Conservation (phyloP, 305 asterid species). For the Fraxinus ornus region DNA sequence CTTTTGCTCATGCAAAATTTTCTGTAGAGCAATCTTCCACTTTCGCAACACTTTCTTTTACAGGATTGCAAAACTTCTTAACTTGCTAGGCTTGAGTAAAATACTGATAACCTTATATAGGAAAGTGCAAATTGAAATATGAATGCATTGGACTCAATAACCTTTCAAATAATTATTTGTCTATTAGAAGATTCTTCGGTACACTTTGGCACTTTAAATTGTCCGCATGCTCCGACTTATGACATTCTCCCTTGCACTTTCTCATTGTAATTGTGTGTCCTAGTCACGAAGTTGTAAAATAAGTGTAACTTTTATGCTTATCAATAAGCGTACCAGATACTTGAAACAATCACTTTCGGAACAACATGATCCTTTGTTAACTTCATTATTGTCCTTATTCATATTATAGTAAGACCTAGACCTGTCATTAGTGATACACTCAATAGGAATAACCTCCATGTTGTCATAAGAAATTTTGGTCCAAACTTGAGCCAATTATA, state of each 20-base stretch:
- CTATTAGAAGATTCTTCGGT: not conserved
- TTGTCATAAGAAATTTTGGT: not conserved
- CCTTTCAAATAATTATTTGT: not conserved
- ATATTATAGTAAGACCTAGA: not conserved
- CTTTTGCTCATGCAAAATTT: not conserved
- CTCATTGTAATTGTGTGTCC: not conserved
- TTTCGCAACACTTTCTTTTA: not conserved
- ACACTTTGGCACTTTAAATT: not conserved
- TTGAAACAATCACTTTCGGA: not conserved
- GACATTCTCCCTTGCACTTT: not conserved
- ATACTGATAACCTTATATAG: not conserved
- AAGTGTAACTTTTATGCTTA: not conserved
- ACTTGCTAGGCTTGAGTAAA: not conserved
- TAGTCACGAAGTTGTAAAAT: not conserved
- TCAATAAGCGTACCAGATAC: not conserved
- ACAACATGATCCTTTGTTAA: not conserved
- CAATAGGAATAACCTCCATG: not conserved
- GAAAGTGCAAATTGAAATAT: not conserved
- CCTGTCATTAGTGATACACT: not conserved
- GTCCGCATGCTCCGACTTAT: not conserved
- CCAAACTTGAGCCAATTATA: not conserved
- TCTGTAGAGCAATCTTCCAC: not conserved
- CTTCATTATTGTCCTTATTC: not conserved
- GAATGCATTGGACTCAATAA: not conserved
- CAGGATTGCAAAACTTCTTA: not conserved